phyloP scores from a whole-genome alignment of 2,329 filamentous ascomycete genomes.

The Trichoderma atroviride region DNA sequence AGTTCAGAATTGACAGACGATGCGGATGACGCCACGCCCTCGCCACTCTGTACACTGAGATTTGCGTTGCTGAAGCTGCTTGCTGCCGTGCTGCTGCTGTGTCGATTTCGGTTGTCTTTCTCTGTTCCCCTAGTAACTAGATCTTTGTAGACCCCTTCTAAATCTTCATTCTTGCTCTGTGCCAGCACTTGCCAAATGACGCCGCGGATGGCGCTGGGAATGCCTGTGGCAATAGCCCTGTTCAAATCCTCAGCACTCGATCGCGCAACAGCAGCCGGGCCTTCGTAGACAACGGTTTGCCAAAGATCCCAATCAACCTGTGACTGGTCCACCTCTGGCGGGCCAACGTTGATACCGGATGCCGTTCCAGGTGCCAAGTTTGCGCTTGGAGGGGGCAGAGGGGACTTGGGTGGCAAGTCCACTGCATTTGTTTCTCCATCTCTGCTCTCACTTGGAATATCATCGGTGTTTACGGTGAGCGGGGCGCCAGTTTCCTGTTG shows the following conservation, averaged over 20 bases:
- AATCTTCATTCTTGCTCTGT: slow-evolving; percentile 88
- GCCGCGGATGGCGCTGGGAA: slow-evolving; percentile 92
- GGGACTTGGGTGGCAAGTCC: slow-evolving; percentile 46
- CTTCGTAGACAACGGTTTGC: slow-evolving; percentile 95
- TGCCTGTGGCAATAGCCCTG: slow-evolving; percentile 86
- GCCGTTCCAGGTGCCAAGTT: slow-evolving; percentile 82
- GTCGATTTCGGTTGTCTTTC: slow-evolving; percentile 66
- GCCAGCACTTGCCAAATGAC: slow-evolving; percentile 98
- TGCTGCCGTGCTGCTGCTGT: slow-evolving; percentile 56
- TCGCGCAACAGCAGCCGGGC: slow-evolving; percentile 81
- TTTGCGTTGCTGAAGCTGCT: slow-evolving; percentile 58
- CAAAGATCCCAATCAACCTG: slow-evolving; percentile 99
- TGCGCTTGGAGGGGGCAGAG: slow-evolving; percentile 66
- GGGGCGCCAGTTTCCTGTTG: slow-evolving; percentile 69
- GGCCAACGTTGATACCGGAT: slow-evolving; percentile 76
- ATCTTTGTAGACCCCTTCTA: slow-evolving; percentile 85
- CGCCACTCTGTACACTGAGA: slow-evolving; percentile 61
- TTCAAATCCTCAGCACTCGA: slow-evolving; percentile 90
- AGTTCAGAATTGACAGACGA: slow-evolving; percentile 82
- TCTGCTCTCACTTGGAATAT: slow-evolving; percentile 44
- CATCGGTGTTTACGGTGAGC: slow-evolving; percentile 56
- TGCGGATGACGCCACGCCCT: slow-evolving; percentile 73
- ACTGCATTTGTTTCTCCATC: slow-evolving; percentile 34
- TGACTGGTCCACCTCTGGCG: slow-evolving; percentile 67
- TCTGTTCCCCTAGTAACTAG: slow-evolving; percentile 79